Evolutionary conservation across 2,329 filamentous ascomycete species (phyloP).

Genomic region (Talaromyces sp.): DNA sequence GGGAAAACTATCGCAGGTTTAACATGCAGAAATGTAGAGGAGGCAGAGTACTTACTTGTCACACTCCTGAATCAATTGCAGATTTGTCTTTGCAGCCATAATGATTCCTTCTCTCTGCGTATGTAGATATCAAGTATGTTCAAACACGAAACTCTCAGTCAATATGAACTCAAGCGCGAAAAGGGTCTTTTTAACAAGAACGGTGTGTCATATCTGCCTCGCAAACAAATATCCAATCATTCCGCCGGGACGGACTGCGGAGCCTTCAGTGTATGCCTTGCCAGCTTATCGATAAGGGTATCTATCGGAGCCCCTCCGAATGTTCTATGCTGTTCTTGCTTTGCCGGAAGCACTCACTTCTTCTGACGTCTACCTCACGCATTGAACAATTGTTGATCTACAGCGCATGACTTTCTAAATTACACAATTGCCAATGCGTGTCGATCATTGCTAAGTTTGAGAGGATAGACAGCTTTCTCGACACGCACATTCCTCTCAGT

Average conservation of each 20-base stretch:
- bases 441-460: not conserved
- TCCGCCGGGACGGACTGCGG: not conserved
- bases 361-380: not conserved
- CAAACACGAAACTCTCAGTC: not conserved
- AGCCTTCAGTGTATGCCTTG: not conserved
- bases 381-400: not conserved
- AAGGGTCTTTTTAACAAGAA: not conserved
- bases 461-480: not conserved
- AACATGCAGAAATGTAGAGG: not conserved
- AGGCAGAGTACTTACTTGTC: constrained; percentile 44
- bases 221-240: not conserved
- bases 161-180: not conserved
- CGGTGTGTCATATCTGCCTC: not conserved
- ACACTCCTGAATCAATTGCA: constrained; percentile 57
- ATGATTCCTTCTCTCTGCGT: not conserved
- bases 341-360: not conserved
- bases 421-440: not conserved
- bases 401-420: not conserved
- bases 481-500: not conserved
- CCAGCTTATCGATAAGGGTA: not conserved
- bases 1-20: constrained; percentile 62
- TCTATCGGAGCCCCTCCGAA: not conserved
- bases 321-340: constrained; percentile 13
- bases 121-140: not conserved
- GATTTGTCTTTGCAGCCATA: constrained; percentile 21